A percentile compares a stretch with the other conserved stretches of the same genome.
Conservation (phyloP, 371 early-diverging fungal species). For the Circinella minor region DNA sequence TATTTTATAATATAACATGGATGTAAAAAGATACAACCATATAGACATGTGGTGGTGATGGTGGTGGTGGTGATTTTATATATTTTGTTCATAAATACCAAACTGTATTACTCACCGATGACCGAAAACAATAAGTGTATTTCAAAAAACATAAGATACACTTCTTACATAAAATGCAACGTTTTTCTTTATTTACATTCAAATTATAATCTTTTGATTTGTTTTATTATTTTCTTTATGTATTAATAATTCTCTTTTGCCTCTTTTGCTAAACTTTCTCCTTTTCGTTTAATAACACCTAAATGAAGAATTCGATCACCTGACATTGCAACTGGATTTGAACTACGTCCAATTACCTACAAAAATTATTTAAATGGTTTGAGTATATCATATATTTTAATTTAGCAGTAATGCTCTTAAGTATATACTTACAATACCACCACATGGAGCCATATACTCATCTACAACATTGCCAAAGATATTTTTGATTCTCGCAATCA, state of each 20-base stretch:
- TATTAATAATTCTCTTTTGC: slow-evolving; percentile 65
- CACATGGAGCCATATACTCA: slow-evolving; percentile 86
- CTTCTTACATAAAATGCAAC: too few species aligned
- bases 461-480: slow-evolving; percentile 93
- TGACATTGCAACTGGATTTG: slow-evolving; percentile 80
- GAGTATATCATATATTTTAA: background rate
- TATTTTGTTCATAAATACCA: too few species aligned
- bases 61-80: too few species aligned
- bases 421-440: slow-evolving; percentile 70
- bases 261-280: slow-evolving; percentile 51
- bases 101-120: too few species aligned
- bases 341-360: slow-evolving; percentile 52
- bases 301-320: slow-evolving; percentile 83
- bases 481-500: slow-evolving; percentile 90
- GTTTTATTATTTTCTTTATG: too few species aligned
- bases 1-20: too few species aligned
- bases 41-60: too few species aligned
- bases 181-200: background rate
- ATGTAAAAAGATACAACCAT: too few species aligned
- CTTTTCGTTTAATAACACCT: slow-evolving; percentile 71
- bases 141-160: too few species aligned
- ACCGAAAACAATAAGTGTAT: too few species aligned
- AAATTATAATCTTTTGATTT: background rate
- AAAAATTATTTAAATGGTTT: slow-evolving; percentile 1
- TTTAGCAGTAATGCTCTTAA: background rate